Conservation (phyloP, 495 filamentous ascomycete genomes). For the Rostrohypoxylon terebratum region DNA sequence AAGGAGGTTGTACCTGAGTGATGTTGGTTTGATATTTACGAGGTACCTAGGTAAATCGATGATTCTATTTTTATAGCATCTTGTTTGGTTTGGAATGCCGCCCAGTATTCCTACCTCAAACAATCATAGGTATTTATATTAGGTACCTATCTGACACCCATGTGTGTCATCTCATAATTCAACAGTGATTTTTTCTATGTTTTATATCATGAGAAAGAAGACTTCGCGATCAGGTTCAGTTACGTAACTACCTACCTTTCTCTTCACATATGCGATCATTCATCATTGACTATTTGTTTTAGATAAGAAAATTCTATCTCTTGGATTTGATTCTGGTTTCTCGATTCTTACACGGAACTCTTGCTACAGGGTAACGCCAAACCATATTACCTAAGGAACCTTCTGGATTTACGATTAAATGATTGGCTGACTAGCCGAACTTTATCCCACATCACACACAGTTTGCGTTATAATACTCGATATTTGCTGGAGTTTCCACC, state of each 20-base stretch:
- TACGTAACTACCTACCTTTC: neutral
- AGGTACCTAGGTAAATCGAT: neutral
- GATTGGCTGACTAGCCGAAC: neutral
- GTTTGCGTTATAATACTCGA: neutral
- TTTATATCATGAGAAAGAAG: neutral
- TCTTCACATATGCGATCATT: too few relatives aligned
- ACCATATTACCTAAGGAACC: too few relatives aligned
- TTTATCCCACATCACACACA: conserved; percentile 1
- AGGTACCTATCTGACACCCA: too few relatives aligned
- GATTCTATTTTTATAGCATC: neutral
- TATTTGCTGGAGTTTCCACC: neutral
- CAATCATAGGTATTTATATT: too few relatives aligned
- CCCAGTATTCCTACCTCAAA: too few relatives aligned
- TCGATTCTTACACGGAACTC: too few relatives aligned
- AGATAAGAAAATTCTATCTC: too few relatives aligned
- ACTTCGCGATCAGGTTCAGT: neutral
- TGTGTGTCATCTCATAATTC: neutral
- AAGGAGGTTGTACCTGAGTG: conserved; percentile 53
- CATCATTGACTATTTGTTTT: too few relatives aligned
- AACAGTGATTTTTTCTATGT: neutral
- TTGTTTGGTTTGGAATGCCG: neutral
- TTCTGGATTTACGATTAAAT: too few relatives aligned
- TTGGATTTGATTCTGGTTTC: too few relatives aligned
- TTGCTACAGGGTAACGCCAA: neutral
- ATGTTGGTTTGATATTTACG: neutral